Base-by-base conservation (phyloP, 306 rosid genomes). In the Cicer chorassanicum region DNA sequence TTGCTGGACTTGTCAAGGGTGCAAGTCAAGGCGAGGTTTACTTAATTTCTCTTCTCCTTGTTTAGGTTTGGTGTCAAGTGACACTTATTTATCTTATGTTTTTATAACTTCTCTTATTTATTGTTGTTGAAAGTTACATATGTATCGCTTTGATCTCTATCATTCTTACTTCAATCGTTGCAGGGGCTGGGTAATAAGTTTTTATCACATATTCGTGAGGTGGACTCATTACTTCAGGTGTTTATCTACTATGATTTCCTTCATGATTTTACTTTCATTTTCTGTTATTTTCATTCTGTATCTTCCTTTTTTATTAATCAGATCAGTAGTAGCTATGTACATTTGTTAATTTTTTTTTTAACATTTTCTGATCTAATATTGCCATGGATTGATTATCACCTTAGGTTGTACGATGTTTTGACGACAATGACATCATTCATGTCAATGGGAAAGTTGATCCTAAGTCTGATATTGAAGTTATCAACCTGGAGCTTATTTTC, bases 141-240 rank as follows among this genome's bases (percentile, higher is more conserved):
- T 44, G 71, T 62, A 71, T 62, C 74, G 18, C 39, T 75, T 78
- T 63, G 18, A 77, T 72, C 44, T 56, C n/a, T 43, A 57, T 53
- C 36, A 29, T 29, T 29, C 34, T 65, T 15, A 53, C 76, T 55
- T 82, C 42, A 54, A 54, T 48, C 69, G 67, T 85, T 92, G 83
- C 93, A 89, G 99, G 99, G 97, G 5, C 78, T 94, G 55, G 99
- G 99, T 43, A 94, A 94, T 79, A 94, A 92, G 78, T 90, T 94
- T 78, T 83, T 94, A 73, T 92, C 97, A 49, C 96, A 94, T 75
- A 90, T 94, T 80, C 97, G 96, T 7, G 97, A 94, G 85, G 97
- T 92, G 80, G 99, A 94, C 87, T 90, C 99, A 18, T 80, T 92
- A 79, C 99, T 94, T 84, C 99, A 94, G 96, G 99, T 92, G 66